These are phyloP conservation scores for Coemansia sp. DNA, from an alignment of 192 early-diverging fungal species.

Conservation along the genomic window DNA sequence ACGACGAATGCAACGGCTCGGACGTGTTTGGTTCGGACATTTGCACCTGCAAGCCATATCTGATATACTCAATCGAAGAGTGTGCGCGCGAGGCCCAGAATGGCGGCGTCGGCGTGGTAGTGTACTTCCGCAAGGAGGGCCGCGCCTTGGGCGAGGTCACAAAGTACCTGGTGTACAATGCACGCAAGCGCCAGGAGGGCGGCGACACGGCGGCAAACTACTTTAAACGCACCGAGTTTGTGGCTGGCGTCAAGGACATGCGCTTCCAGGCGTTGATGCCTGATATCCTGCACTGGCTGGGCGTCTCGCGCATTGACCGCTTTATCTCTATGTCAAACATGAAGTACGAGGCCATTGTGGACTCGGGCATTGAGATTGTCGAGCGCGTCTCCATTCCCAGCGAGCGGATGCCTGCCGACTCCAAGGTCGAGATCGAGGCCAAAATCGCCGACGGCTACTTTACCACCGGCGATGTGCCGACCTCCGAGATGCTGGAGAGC, in stretches of 20 bases:
- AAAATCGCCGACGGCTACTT: constrained; percentile 98
- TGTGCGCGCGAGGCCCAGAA: constrained; percentile 83
- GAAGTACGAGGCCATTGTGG: constrained; percentile 93
- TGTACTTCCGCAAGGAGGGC: constrained; percentile 97
- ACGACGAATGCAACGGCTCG: constrained; percentile 95
- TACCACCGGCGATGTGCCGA: constrained; percentile 61
- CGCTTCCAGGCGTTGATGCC: constrained; percentile 97
- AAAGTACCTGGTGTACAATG: constrained; percentile 96
- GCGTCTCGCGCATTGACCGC: constrained; percentile 89
- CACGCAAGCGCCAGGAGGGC: constrained; percentile 77
- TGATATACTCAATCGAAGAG: constrained; percentile 89
- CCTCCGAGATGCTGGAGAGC: constrained; percentile 57
- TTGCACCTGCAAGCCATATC: constrained; percentile 78
- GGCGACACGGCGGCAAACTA: constrained; percentile 90
- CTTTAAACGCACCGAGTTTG: constrained; percentile 83
- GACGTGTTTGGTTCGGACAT: constrained; percentile 87
- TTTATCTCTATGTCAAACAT: constrained; percentile 86
- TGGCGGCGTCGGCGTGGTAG: constrained; percentile 90
- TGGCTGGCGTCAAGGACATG: constrained; percentile 94
- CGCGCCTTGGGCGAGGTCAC: constrained; percentile 93
- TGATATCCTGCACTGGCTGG: constrained; percentile 94
- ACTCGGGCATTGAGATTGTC: constrained; percentile 81
- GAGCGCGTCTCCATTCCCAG: constrained; percentile 88
- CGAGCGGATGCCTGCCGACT: constrained; percentile 85
- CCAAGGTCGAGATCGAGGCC: constrained; percentile 93